Evolutionary conservation across 2,329 filamentous ascomycete species (phyloP).

Genomic region (Erysiphe pulchra): DNA sequence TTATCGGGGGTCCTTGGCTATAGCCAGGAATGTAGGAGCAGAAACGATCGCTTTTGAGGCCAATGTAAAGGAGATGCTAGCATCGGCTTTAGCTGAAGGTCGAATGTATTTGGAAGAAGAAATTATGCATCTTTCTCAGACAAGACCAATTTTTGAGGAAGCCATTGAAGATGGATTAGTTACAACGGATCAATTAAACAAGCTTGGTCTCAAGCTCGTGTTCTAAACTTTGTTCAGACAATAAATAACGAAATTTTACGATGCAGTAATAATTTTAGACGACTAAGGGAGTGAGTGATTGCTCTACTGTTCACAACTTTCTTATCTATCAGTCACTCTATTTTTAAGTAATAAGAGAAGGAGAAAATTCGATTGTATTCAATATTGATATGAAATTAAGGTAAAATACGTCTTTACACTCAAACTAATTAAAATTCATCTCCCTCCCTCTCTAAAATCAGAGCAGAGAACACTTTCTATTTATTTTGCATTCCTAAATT

Average conservation of each 20-base stretch:
- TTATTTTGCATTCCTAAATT: neutral
- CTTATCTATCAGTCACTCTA: too few relatives aligned
- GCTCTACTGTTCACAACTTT: too few relatives aligned
- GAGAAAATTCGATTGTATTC: too few relatives aligned
- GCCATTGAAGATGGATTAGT: constrained; percentile 6
- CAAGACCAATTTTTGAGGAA: constrained; percentile 3
- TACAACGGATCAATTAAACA: constrained; percentile 1
- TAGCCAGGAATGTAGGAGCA: neutral
- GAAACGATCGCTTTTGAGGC: neutral
- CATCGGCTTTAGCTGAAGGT: neutral
- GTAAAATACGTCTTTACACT: too few relatives aligned
- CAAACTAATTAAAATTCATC: too few relatives aligned
- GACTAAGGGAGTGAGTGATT: too few relatives aligned
- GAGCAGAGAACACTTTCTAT: neutral
- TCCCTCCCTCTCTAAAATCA: too few relatives aligned
- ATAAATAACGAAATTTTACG: too few relatives aligned
- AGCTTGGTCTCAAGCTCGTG: constrained; percentile 2
- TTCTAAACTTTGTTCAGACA: neutral
- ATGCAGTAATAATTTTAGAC: too few relatives aligned
- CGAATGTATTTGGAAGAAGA: neutral
- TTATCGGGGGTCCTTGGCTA: neutral
- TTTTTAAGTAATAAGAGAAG: too few relatives aligned
- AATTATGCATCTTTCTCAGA: neutral
- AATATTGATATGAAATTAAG: too few relatives aligned
- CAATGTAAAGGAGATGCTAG: neutral